Conservation (phyloP, 1,139 yeast genomes). For the Torulaspora globosa region DNA sequence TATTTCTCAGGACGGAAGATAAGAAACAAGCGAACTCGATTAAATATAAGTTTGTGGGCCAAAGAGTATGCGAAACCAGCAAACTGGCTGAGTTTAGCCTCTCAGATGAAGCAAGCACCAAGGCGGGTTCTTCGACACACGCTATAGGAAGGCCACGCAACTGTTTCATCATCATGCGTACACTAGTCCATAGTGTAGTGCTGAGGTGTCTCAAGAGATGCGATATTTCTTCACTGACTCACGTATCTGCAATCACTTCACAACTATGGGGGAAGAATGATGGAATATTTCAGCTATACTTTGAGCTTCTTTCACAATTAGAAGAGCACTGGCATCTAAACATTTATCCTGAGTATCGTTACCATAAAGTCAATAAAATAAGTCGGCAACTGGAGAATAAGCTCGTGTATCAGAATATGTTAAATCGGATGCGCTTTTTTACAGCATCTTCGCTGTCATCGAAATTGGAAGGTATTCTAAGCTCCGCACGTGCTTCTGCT, state of each 20-base stretch:
- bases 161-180: constrained; percentile 13
- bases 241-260: constrained; percentile 15
- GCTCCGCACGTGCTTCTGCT: no score
- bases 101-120: constrained; percentile 2
- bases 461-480: no score
- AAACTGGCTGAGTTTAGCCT: constrained; percentile 9
- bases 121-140: background rate
- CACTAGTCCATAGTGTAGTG: constrained; percentile 7
- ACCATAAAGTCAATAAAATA: no score
- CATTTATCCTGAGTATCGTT: no score
- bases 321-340: no score
- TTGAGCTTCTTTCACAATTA: constrained; percentile 18
- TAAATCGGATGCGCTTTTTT: no score
- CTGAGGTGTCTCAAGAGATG: constrained; percentile 6
- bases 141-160: constrained; percentile 12
- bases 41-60: constrained; percentile 11
- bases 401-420: no score
- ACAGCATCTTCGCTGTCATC: no score
- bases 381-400: no score
- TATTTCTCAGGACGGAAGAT: constrained; percentile 6
- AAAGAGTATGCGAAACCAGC: constrained; percentile 8
- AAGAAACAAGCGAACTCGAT: constrained; percentile 4
- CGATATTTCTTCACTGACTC: constrained; percentile 8
- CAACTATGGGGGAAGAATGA: constrained; percentile 18
- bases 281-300: constrained; percentile 18